Evolutionary conservation across 2,329 filamentous ascomycete genomes (phyloP), one percentile per base, ranked within the genome.

Genomic region (Blastomyces silverae): DNA sequence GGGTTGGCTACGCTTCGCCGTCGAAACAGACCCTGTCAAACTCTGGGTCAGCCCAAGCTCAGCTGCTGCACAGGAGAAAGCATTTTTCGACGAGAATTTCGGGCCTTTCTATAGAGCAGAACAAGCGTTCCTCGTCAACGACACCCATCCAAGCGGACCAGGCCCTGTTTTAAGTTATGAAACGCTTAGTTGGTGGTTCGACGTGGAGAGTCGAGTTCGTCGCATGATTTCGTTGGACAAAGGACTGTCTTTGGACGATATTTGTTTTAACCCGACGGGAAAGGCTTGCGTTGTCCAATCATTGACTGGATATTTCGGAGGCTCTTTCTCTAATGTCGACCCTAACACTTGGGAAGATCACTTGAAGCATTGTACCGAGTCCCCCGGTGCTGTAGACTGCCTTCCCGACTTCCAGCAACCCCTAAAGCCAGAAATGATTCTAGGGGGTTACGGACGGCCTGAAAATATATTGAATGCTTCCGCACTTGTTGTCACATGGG

Each of bases 21-120:
- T 99, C 46, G 94, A 97, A 76, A 90, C 83, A 28, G 89, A 97
- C 67, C 94, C 94, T 6, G 94, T 95, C 13, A 87, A 90, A 59
- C 81, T 99, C 10, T 99, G 94, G 94, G 94, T 99, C n/a, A 92
- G 93, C 71, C 94, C 94, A 8, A 89, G 89, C 10, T 97, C 94
- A 3, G 85, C 87, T 60, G 93, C 95, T 25, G 94, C 94, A 0
- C 85, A 91, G 73, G 93, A 99, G 75, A 99, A 99, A 79, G 84
- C 84, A 1, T 99, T 95, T 74, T 99, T 97, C 69, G 95, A 99
- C 74, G 76, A 85, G 46, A 92, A 91, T 70, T 99, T 99, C 74
- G 95, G 94, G 0, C 92, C 93, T 0, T 99, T 99, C 73, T 99
- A 94, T 78, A 89, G 94, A 52, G 89, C 92, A 0, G 90, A 99